Evolutionary conservation across 2,329 filamentous ascomycete species (phyloP), one percentile per base, ranked within the genome.

Genomic region (Trichoderma sp.): DNA sequence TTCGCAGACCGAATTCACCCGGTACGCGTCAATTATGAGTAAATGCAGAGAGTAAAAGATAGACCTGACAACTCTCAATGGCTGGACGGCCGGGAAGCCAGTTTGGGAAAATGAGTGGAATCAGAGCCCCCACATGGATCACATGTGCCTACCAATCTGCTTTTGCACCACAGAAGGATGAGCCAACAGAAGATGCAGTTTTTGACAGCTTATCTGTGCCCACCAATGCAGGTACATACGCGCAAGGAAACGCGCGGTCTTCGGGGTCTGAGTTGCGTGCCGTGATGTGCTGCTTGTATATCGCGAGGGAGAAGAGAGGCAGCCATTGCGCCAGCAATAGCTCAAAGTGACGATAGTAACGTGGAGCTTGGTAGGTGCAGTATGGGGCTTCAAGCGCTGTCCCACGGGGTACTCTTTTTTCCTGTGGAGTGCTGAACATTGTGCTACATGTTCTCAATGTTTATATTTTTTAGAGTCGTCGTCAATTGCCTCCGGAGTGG

Each of bases 11-110:
- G 52, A 56, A 29, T 62, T 55, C 61, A 56, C 49, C 49, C 49
- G 33, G 21, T 13, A 49, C 21, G 47, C n/a, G 52, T 27, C 35
- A 24, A 19, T 33, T 49, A 31, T 64, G 61, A 43, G 19, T 43
- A 64, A 56, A 55, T 19, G 29, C 33, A n/a, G 53, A 64, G 31
- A 43, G 33, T 64, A 40, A 63, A 3, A 64, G 61, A 64, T 64
- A 60, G 29, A 53, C 21, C n/a, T 37, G 35, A 56, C 16, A 29
- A 19, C 47, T 29, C 31, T 27, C 47, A 64, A 64, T 64, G 61
- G 49, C 33, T 64, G 47, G 21, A n/a, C 24, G 47, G 29, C 24
- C 27, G 47, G 55, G 31, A 35, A 13, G 24, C 49, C 52, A 21
- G 33, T 43, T 55, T 31, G 33, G 49, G 59, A 33, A 43, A 56